Base-by-base conservation (phyloP, 2,329 filamentous ascomycete species). In the Cadophora gregata region DNA sequence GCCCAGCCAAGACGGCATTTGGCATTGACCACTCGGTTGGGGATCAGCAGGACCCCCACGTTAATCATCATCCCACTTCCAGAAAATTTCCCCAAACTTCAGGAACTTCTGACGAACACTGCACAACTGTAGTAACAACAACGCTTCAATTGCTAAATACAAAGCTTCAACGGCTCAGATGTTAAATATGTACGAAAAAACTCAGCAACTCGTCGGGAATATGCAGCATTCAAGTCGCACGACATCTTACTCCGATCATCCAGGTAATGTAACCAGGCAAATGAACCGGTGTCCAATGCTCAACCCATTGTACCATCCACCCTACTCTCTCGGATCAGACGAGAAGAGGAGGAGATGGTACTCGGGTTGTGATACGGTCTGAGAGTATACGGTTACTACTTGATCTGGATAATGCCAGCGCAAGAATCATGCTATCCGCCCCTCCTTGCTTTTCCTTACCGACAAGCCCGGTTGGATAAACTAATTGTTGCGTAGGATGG, bases 341-440 rank as follows among this genome's bases (percentile, higher is more conserved):
- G 29, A 42, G 50, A 2, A 4, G 38, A 61, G 60, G 47, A 62
- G 38, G 64, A 70, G 62, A 70, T 66, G 62, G n/a, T 56, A 33
- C 53, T 63, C 21, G 59, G 29, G 14, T 29, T 59, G 42, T 56
- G 58, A 69, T 72, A 78, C 78, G 81, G 81, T 83, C 86, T 92
- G 90, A 93, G 91, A 95, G 88, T 88, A 95, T 90, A 95, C 92
- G 91, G 92, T 90, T 84, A 83, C 92, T 31, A 94, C 91, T 95
- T 94, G 91, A 93, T 93, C 91, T 93, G 91, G 92, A 93, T 93
- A 95, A 96, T 95, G 93, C 92, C 91, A 93, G 93, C 93, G 93
- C 93, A 95, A 97, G 93, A 91, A 96, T 95, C 93, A 96, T 96
- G 92, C 86, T 60, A 33, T 61, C 53, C 60, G 21, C 38, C 63